Evolutionary conservation across 257 asterid genomes (phyloP), one percentile per base, ranked within the genome.

Genomic region (Rhazya stricta): DNA sequence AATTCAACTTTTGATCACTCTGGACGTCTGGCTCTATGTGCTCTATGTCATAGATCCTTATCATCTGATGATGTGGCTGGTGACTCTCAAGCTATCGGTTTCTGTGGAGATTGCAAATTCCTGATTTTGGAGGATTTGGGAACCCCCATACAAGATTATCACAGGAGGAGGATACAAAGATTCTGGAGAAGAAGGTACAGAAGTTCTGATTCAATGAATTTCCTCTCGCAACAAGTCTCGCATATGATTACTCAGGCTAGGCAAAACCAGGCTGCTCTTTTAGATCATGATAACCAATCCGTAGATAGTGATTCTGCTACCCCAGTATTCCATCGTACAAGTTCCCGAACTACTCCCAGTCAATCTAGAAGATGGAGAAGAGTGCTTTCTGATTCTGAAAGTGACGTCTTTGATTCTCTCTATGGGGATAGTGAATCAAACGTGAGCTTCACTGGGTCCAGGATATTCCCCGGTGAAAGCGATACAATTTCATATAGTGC

Each of bases 81-180:
- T 53, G 91, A 91, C 54, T 67, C 83, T 58, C 92, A 86, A 74
- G 62, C 82, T n/a, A 74, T 85, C 74, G 77, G 79, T 50, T 65
- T 92, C 16, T 95, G 98, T 75, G 85, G 91, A 8, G 96, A 91
- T 80, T 95, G 99, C 84, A 91, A 86, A 76, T 95, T 92, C 72
- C 83, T 89, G 80, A 80, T 90, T 84, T 80, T 86, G 39, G 98
- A 88, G 87, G 94, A 90, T 80, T 79, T 84, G 19, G 93, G 86
- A 67, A 76, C 81, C 66, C 75, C 89, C 74, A 82, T 89, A 23
- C 91, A 81, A 6, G 95, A 86, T 57, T 80, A 72, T 63, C 76
- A 86, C 81, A 78, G 63, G 41, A 79, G 80, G 71, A 77, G 88
- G 72, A 73, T 69, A 34, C 87, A 46, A 27, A 63, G 78, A 32